Percentiles rank a stretch among this genome's conserved stretches.
Evolutionary conservation across 768 basidiomycete species (phyloP).

Genomic region (Rhodotorula sphaerocarpa): DNA sequence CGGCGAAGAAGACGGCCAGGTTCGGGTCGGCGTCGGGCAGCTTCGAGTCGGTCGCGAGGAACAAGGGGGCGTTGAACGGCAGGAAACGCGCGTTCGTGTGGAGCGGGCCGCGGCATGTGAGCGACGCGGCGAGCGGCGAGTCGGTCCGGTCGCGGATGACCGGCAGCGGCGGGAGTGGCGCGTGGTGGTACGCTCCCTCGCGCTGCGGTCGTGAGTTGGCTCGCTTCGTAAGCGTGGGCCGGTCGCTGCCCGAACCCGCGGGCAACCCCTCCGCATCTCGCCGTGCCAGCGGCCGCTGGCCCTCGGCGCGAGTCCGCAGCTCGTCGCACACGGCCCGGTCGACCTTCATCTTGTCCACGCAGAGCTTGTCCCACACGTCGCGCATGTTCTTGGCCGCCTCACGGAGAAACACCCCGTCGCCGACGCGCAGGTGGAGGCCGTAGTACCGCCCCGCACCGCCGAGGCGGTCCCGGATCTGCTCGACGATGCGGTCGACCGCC

Average conservation of each 20-base stretch:
- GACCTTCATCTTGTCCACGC: conserved; percentile 50
- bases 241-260: neutral
- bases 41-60: conserved; percentile 57
- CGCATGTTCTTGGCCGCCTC: conserved; percentile 48
- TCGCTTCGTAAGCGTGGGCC: conserved; percentile 15
- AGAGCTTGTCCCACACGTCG: conserved; percentile 54
- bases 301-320: neutral
- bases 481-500: conserved; percentile 48
- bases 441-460: conserved; percentile 50
- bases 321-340: conserved; percentile 43
- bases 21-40: conserved; percentile 47
- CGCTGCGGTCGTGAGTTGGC: conserved; percentile 34
- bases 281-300: conserved; percentile 37
- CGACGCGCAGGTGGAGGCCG: conserved; percentile 60
- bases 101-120: conserved; percentile 47
- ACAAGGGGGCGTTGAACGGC: conserved; percentile 55
- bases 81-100: conserved; percentile 44
- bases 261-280: neutral
- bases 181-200: conserved; percentile 31
- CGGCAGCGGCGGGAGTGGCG: conserved; percentile 37
- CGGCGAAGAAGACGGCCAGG: conserved; percentile 49
- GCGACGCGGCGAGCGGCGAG: conserved; percentile 39
- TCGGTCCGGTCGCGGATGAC: conserved; percentile 39
- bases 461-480: conserved; percentile 48
- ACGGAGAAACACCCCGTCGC: conserved; percentile 57